phyloP scores from a whole-genome alignment of 306 rosid species.

The Prosopis cineraria region DNA sequence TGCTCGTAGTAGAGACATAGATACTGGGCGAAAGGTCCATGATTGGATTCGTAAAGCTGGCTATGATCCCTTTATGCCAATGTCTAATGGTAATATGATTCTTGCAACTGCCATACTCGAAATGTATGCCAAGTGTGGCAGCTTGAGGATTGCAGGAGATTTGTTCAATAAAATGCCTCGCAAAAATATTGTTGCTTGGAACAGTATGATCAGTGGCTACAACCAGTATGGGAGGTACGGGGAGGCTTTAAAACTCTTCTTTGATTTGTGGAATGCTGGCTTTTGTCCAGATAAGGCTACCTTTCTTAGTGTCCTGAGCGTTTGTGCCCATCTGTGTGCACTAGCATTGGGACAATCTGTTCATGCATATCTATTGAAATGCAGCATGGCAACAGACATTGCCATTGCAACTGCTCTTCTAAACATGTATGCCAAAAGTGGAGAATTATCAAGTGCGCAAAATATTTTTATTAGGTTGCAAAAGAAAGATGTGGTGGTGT shows the following conservation, averaged over 20 bases:
- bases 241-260: slow-evolving; percentile 53
- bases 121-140: slow-evolving; percentile 82
- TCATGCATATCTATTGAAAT: slow-evolving; percentile 59
- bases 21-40: slow-evolving; percentile 59
- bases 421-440: slow-evolving; percentile 73
- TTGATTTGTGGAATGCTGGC: slow-evolving; percentile 44
- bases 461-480: slow-evolving; percentile 51
- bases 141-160: slow-evolving; percentile 57
- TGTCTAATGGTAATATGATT: slow-evolving; percentile 44
- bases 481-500: slow-evolving; percentile 69
- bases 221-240: slow-evolving; percentile 52
- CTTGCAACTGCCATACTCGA: slow-evolving; percentile 73
- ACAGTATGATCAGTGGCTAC: slow-evolving; percentile 68
- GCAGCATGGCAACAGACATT: slow-evolving; percentile 40
- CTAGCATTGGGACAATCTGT: slow-evolving; percentile 59
- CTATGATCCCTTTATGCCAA: slow-evolving; percentile 56
- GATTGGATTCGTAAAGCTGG: slow-evolving; percentile 50
- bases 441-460: slow-evolving; percentile 56
- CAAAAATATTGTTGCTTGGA: slow-evolving; percentile 67
- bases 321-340: slow-evolving; percentile 56
- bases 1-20: slow-evolving; percentile 64
- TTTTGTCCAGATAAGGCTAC: slow-evolving; percentile 60
- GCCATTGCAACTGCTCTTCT: slow-evolving; percentile 66
- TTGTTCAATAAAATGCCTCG: slow-evolving; percentile 66
- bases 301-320: slow-evolving; percentile 53